Conservation (phyloP, 768 basidiomycete genomes). For the Amyloporia xantha region DNA sequence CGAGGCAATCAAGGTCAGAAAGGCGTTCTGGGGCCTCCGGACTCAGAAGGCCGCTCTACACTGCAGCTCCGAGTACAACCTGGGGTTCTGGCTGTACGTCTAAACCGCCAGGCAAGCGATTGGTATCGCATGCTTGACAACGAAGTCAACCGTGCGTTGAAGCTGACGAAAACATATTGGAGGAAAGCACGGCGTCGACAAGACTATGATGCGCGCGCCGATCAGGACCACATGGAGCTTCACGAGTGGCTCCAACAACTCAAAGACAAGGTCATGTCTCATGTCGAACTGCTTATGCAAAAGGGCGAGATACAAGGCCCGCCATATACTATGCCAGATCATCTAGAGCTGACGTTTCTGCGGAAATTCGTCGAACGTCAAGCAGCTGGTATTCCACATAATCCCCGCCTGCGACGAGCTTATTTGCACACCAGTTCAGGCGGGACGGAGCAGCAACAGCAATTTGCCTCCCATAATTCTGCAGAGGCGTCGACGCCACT, state of each 20-base stretch:
- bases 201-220: constrained; percentile 78
- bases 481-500: constrained; percentile 13
- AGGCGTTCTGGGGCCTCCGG: constrained; percentile 64
- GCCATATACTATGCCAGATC: constrained; percentile 75
- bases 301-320: constrained; percentile 83
- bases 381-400: constrained; percentile 67
- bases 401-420: constrained; percentile 66
- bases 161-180: constrained; percentile 84
- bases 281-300: constrained; percentile 81
- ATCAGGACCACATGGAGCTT: constrained; percentile 85
- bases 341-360: constrained; percentile 69
- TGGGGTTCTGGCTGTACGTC: constrained; percentile 67
- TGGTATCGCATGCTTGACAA: constrained; percentile 76
- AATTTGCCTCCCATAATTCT: not conserved
- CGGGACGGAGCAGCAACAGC: constrained; percentile 10
- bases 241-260: constrained; percentile 85
- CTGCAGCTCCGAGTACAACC: constrained; percentile 82
- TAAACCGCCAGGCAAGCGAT: constrained; percentile 73
- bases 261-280: constrained; percentile 86
- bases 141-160: constrained; percentile 76
- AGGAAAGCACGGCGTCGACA: constrained; percentile 69
- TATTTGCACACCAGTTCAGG: constrained; percentile 14
- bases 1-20: constrained; percentile 85
- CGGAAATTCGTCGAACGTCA: constrained; percentile 81
- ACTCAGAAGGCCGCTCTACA: constrained; percentile 66